phyloP scores from a whole-genome alignment of 495 filamentous ascomycete species.

The Ascobolus immersus region DNA sequence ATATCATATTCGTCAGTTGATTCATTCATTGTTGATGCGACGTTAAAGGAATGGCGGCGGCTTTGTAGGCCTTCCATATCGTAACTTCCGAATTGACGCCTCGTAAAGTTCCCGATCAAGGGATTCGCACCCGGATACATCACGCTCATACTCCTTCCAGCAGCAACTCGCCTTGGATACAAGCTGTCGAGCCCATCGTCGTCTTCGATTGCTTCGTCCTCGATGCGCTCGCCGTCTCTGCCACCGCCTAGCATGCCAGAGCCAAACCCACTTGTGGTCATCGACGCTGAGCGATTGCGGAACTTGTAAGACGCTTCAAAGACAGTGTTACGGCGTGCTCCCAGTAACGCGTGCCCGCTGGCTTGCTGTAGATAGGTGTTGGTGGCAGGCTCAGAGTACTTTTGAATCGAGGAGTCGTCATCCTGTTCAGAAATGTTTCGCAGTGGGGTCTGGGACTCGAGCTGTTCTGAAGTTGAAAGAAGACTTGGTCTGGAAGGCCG shows the following conservation, averaged over 20 bases:
- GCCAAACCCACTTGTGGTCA: conserved; percentile 20
- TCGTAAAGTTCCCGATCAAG: conserved; percentile 59
- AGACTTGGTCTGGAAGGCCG: conserved; percentile 68
- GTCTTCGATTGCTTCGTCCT: conserved; percentile 15
- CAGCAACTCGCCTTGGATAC: conserved; percentile 13
- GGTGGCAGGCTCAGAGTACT: conserved; percentile 31
- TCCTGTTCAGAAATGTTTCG: conserved; percentile 19
- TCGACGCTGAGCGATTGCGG: conserved; percentile 34
- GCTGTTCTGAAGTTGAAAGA: conserved; percentile 21
- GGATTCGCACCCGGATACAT: conserved; percentile 17
- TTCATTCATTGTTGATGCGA: conserved; percentile 11
- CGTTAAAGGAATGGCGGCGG: conserved; percentile 81
- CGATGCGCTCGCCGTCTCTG: conserved; percentile 12
- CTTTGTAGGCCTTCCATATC: too few relatives aligned
- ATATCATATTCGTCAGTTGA: too few relatives aligned
- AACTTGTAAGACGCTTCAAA: too few relatives aligned
- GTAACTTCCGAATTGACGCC: too few relatives aligned
- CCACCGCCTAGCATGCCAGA: conserved; percentile 6
- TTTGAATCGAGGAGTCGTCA: too few relatives aligned
- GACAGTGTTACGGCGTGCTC: conserved; percentile 5
- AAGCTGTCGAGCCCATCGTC: conserved; percentile 16
- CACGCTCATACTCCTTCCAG: conserved; percentile 14
- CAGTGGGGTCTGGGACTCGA: conserved; percentile 13
- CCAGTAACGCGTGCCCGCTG: conserved; percentile 3
- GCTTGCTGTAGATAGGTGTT: conserved; percentile 10